These are phyloP conservation scores for Oryza longistaminata DNA, from an alignment of 176 grass and related monocot genomes.

Conservation along the genomic window DNA sequence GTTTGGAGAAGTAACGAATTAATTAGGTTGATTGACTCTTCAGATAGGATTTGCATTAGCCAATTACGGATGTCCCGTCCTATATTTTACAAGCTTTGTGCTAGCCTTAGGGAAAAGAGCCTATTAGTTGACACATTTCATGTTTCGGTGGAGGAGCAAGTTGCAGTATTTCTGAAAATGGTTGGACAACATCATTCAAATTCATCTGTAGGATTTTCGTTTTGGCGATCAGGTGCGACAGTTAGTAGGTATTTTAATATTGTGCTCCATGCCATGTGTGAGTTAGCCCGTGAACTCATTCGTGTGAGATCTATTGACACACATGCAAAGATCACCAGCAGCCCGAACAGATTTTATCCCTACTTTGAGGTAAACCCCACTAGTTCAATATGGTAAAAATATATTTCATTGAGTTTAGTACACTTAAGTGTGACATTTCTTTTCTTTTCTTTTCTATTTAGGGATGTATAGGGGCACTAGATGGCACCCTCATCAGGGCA, in stretches of 20 bases:
- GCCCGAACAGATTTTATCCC: too few relatives aligned
- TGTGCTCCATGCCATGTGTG: background rate
- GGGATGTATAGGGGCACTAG: too few relatives aligned
- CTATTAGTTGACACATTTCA: background rate
- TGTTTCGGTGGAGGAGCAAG: slow-evolving; percentile 35
- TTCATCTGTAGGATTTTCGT: background rate
- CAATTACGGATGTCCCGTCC: background rate
- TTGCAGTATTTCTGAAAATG: slow-evolving; percentile 8
- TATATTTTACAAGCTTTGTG: background rate
- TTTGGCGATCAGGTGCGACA: slow-evolving; percentile 1
- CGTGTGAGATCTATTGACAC: background rate
- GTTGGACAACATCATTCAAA: background rate
- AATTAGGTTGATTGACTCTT: background rate
- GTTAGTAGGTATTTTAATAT: background rate
- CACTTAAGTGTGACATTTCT: too few relatives aligned
- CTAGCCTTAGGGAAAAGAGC: background rate
- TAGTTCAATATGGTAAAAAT: too few relatives aligned
- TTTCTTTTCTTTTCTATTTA: too few relatives aligned
- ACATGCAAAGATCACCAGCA: too few relatives aligned
- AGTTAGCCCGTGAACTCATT: slow-evolving; percentile 11
- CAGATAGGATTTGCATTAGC: background rate
- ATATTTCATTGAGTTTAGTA: too few relatives aligned
- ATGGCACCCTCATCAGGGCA: background rate
- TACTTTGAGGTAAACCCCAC: too few relatives aligned
- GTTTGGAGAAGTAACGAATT: background rate